Evolutionary conservation across 495 filamentous ascomycete genomes (phyloP).

Genomic region (Talaromyces borbonicus): DNA sequence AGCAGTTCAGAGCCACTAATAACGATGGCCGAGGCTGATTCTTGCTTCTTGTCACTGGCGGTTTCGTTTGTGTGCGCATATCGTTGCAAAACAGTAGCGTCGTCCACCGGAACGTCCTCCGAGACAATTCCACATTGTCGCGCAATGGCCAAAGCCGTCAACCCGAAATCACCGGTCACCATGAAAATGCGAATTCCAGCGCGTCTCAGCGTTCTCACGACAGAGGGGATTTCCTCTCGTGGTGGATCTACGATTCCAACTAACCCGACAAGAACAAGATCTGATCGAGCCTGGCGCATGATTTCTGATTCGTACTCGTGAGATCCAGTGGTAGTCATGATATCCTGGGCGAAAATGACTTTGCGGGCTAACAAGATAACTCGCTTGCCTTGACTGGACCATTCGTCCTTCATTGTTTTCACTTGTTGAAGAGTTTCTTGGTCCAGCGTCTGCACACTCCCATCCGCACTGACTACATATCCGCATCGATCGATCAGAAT

Average conservation of each 20-base stretch:
- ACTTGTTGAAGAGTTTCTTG: conserved; percentile 21
- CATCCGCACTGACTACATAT: conserved; percentile 23
- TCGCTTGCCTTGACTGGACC: conserved; percentile 39
- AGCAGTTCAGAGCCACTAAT: conserved; percentile 48
- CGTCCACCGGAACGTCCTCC: conserved; percentile 15
- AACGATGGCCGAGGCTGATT: neutral
- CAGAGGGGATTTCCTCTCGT: conserved; percentile 46
- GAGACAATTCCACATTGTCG: conserved; percentile 48
- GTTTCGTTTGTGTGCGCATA: neutral
- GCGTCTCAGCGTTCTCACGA: conserved; percentile 38
- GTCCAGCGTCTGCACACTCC: conserved; percentile 25
- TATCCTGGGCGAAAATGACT: conserved; percentile 12
- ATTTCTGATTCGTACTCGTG: conserved; percentile 39
- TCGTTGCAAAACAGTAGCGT: conserved; percentile 5
- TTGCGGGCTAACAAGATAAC: conserved; percentile 41
- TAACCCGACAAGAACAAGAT: conserved; percentile 39
- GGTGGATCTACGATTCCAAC: conserved; percentile 53
- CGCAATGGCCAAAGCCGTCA: conserved; percentile 62
- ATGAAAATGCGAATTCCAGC: conserved; percentile 54
- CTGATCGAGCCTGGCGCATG: conserved; percentile 21
- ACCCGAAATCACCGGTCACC: conserved; percentile 62
- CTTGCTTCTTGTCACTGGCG: neutral
- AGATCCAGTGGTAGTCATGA: conserved; percentile 15
- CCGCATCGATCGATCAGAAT: conserved; percentile 35
- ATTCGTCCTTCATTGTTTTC: conserved; percentile 26